Conservation (phyloP, 208 protist genomes). For the Trypanosoma rangeli region DNA sequence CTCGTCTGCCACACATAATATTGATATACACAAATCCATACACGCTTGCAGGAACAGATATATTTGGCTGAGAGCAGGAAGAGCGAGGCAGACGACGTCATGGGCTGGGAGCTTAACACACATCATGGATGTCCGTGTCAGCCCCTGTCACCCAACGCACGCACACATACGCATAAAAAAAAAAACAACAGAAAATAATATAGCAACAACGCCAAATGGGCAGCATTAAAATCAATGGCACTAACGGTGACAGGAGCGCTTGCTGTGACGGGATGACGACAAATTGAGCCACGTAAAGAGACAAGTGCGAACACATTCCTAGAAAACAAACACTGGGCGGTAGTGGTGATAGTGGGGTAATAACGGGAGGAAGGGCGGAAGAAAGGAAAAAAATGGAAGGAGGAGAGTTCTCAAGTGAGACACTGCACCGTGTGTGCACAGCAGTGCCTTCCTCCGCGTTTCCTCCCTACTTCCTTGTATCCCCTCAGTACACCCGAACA, state of each 20-base stretch:
- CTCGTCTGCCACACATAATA: too few relatives aligned
- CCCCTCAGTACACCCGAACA: not conserved
- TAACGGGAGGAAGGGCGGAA: not conserved
- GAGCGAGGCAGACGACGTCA: too few relatives aligned
- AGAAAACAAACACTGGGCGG: too few relatives aligned
- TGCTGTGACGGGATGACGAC: not conserved
- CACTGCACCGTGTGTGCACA: not conserved
- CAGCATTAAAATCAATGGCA: not conserved
- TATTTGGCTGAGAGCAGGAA: too few relatives aligned
- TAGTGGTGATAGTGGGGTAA: too few relatives aligned
- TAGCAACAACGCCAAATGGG: not conserved
- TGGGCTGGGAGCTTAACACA: too few relatives aligned
- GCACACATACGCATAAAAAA: constrained; percentile 11
- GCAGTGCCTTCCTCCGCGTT: not conserved
- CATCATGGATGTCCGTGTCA: too few relatives aligned
- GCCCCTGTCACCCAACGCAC: not conserved
- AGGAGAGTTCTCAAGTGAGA: not conserved
- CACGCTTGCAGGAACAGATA: too few relatives aligned
- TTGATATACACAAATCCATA: too few relatives aligned
- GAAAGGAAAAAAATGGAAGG: not conserved
- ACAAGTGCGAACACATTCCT: too few relatives aligned
- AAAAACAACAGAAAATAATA: not conserved
- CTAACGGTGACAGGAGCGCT: not conserved
- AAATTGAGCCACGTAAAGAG: too few relatives aligned
- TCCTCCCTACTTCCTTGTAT: not conserved